Conservation (phyloP, 352 stramenopile genomes). For the Phytophthora europaea region DNA sequence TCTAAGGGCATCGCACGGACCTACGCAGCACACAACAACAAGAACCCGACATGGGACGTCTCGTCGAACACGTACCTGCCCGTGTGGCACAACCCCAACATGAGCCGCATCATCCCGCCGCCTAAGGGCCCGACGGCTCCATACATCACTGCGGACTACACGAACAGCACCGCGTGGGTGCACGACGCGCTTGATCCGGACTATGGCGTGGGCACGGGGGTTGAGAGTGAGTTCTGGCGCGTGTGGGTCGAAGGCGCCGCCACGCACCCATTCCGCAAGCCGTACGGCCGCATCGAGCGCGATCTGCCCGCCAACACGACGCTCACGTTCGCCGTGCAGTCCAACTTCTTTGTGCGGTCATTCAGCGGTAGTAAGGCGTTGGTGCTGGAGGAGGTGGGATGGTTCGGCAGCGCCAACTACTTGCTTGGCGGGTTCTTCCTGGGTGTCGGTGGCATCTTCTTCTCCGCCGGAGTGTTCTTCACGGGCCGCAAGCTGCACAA, state of each 20-base stretch:
- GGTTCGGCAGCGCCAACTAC: slow-evolving; percentile 76
- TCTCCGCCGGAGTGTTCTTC: slow-evolving; percentile 58
- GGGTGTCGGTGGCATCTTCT: slow-evolving; percentile 62
- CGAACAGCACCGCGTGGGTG: slow-evolving; percentile 83
- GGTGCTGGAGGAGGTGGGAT: slow-evolving; percentile 70
- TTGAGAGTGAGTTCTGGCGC: slow-evolving; percentile 84
- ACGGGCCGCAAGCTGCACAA: slow-evolving; percentile 55
- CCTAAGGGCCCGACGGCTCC: slow-evolving; percentile 27
- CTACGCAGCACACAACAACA: slow-evolving; percentile 66
- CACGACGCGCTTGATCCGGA: slow-evolving; percentile 56
- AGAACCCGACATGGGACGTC: slow-evolving; percentile 68
- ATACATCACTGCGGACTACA: slow-evolving; percentile 69
- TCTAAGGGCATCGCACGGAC: slow-evolving; percentile 54
- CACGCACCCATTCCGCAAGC: slow-evolving; percentile 73
- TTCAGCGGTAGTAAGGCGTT: slow-evolving; percentile 76
- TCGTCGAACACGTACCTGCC: slow-evolving; percentile 51
- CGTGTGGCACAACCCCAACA: slow-evolving; percentile 79
- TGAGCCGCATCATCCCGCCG: slow-evolving; percentile 77
- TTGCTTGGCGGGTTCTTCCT: slow-evolving; percentile 68
- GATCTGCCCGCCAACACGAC: slow-evolving; percentile 63
- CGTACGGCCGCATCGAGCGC: slow-evolving; percentile 68
- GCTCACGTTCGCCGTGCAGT: slow-evolving; percentile 83
- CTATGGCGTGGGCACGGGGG: slow-evolving; percentile 52
- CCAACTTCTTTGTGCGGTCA: slow-evolving; percentile 81
- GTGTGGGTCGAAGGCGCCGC: slow-evolving; percentile 79